Percentiles rank a stretch among this genome's conserved stretches.
Conservation (phyloP, 1,139 yeast genomes). For the Pichia cactophila region DNA sequence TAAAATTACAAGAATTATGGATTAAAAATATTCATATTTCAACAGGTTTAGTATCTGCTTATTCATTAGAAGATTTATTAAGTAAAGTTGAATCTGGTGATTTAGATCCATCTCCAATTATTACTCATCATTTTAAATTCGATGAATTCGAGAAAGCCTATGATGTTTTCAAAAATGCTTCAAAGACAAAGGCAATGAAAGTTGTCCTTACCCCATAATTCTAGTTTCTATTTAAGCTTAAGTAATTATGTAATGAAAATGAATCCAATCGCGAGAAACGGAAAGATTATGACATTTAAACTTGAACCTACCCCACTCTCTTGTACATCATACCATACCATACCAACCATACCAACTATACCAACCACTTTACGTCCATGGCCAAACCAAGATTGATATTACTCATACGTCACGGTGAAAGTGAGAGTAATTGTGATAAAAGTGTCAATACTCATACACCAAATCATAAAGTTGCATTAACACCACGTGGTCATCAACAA, state of each 20-base stretch:
- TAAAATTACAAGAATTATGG: slow-evolving; percentile 39
- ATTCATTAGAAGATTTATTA: slow-evolving; percentile 33
- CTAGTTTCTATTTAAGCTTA: background rate
- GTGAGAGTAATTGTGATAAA: slow-evolving; percentile 82
- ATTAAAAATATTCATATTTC: slow-evolving; percentile 36
- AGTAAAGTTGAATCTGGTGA: slow-evolving; percentile 28
- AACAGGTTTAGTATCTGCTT: slow-evolving; percentile 40
- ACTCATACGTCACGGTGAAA: slow-evolving; percentile 83
- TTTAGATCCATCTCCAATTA: slow-evolving; percentile 39
- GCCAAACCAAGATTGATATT: slow-evolving; percentile 40
- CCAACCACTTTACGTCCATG: background rate
- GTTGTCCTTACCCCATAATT: slow-evolving; percentile 20
- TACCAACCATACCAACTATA: too few species aligned
- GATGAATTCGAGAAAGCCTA: slow-evolving; percentile 55
- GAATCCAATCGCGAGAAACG: slow-evolving; percentile 35
- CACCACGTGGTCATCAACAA: slow-evolving; percentile 59
- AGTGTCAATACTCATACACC: slow-evolving; percentile 67
- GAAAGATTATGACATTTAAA: too few species aligned
- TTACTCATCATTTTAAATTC: slow-evolving; percentile 56
- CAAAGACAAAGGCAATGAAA: slow-evolving; percentile 39
- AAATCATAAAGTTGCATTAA: slow-evolving; percentile 69
- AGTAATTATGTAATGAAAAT: background rate
- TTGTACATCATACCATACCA: too few species aligned
- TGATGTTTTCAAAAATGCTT: slow-evolving; percentile 44
- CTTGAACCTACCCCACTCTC: too few species aligned